Evolutionary conservation across 75 land plant species (phyloP).

Genomic region (Pinus taeda): DNA sequence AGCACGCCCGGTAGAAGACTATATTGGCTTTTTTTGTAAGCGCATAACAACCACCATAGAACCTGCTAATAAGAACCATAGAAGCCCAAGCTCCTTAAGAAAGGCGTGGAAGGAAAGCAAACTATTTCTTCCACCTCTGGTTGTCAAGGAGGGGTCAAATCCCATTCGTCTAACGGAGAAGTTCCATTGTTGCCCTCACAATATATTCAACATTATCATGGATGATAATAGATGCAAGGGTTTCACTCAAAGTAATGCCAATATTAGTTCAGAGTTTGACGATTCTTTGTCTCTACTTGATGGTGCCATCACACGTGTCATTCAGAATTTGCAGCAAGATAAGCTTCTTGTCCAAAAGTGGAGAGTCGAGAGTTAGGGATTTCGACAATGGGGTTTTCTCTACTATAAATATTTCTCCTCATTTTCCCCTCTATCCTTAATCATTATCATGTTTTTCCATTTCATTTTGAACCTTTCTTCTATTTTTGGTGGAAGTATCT

Average conservation of each 20-base stretch:
- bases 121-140: conserved; percentile 2
- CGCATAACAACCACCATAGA: too few species aligned
- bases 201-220: conserved; percentile 75
- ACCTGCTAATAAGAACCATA: too few species aligned
- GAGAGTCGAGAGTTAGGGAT: conserved; percentile 57
- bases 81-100: background rate
- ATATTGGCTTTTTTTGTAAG: too few species aligned
- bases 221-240: conserved; percentile 98
- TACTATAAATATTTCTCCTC: conserved; percentile 35
- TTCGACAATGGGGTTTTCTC: conserved; percentile 87
- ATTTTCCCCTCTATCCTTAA: background rate
- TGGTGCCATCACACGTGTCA: conserved; percentile 81
- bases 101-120: background rate
- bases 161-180: conserved; percentile 71
- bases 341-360: conserved; percentile 89
- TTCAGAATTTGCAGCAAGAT: conserved; percentile 69
- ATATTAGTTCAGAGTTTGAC: conserved; percentile 84
- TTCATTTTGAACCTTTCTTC: background rate
- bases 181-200: conserved; percentile 75
- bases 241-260: conserved; percentile 90
- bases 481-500: too few species aligned
- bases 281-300: conserved; percentile 84
- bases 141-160: conserved; percentile 73
- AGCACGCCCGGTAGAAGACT: too few species aligned
- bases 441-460: too few species aligned